These are phyloP conservation scores for Cladosporium sp. DNA, from an alignment of 2,329 filamentous ascomycete genomes.

Conservation along the genomic window DNA sequence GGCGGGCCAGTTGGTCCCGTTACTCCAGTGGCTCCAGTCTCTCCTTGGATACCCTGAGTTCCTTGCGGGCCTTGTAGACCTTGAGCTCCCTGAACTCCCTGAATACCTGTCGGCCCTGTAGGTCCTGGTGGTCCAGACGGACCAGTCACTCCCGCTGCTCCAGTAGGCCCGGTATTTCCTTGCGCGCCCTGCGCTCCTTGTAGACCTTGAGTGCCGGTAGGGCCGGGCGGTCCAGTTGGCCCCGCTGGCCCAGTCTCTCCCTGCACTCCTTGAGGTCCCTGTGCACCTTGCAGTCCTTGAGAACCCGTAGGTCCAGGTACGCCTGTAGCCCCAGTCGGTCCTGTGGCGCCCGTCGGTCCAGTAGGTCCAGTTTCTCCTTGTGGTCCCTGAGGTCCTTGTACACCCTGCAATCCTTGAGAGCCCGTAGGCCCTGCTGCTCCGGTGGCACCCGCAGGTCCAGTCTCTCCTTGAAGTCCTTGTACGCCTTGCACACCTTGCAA, in stretches of 20 bases:
- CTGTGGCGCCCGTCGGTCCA: not conserved
- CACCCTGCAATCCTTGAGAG: not conserved
- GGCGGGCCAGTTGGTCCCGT: not conserved
- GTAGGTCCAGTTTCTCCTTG: not conserved
- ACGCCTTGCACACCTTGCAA: not conserved
- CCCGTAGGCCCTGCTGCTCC: constrained; percentile 7
- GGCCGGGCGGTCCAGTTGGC: not conserved
- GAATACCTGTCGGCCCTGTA: constrained; percentile 5
- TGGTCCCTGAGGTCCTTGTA: not conserved
- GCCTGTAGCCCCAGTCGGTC: not conserved
- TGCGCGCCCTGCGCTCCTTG: constrained; percentile 1
- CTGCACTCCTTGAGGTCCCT: not conserved
- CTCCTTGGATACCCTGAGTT: not conserved
- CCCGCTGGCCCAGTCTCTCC: not conserved
- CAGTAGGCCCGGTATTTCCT: not conserved
- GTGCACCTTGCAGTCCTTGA: constrained; percentile 3
- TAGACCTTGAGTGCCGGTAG: constrained; percentile 7
- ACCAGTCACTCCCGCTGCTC: not conserved
- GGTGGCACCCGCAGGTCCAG: constrained; percentile 8
- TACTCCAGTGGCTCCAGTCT: not conserved
- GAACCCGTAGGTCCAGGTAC: constrained; percentile 6
- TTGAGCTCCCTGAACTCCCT: constrained; percentile 8
- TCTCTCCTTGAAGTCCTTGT: not conserved
- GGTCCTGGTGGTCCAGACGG: constrained; percentile 6
- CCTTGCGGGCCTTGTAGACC: not conserved